Evolutionary conservation across 2,329 filamentous ascomycete species (phyloP).

Genomic region (Penicillium capsulatum): DNA sequence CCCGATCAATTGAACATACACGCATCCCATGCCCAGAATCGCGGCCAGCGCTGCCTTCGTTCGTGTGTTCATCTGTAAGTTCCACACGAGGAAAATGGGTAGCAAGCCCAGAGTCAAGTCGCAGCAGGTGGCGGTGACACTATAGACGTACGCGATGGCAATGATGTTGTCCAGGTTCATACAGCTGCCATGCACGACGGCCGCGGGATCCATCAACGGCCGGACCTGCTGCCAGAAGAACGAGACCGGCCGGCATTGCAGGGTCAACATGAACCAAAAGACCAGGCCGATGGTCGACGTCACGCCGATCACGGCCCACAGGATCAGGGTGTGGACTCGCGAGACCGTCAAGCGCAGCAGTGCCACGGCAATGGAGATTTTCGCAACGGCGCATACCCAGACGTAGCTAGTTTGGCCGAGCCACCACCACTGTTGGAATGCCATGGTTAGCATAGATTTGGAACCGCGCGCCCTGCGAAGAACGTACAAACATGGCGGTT

Average conservation of each 20-base stretch:
- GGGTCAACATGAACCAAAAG: conserved; percentile 47
- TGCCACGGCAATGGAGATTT: conserved; percentile 49
- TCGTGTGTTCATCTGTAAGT: conserved; percentile 50
- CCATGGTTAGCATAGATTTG: not conserved
- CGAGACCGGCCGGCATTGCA: conserved; percentile 49
- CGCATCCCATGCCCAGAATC: conserved; percentile 56
- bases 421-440: conserved; percentile 46
- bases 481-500: conserved; percentile 35
- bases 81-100: conserved; percentile 53
- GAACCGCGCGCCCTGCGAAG: too few species aligned
- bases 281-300: conserved; percentile 41
- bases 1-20: conserved; percentile 33
- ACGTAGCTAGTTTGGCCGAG: conserved; percentile 56
- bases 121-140: conserved; percentile 45
- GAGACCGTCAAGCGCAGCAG: conserved; percentile 46
- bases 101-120: conserved; percentile 53
- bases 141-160: conserved; percentile 52
- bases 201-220: conserved; percentile 11
- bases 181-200: conserved; percentile 34
- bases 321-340: conserved; percentile 41
- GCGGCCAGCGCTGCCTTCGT: conserved; percentile 52
- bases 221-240: conserved; percentile 45
- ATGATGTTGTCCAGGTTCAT: conserved; percentile 47
- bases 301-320: conserved; percentile 41
- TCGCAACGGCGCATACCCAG: conserved; percentile 44